phyloP scores from a whole-genome alignment of 164 flowering plant species.

The Hamamelis virginiana region DNA sequence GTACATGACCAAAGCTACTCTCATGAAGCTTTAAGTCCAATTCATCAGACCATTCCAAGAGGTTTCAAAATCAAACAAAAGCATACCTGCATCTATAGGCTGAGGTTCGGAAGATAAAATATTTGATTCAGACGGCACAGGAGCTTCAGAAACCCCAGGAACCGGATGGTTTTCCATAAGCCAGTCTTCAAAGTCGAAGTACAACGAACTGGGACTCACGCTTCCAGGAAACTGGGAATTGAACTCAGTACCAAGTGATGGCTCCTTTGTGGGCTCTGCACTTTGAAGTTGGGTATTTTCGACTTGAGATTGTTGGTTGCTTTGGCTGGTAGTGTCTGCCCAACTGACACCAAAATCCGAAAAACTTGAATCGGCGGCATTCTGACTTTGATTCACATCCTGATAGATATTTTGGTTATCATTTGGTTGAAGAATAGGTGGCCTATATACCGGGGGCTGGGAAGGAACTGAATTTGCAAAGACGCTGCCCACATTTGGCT shows the following conservation, averaged over 20 bases:
- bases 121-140: constrained; percentile 18
- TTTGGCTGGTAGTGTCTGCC: constrained; percentile 7
- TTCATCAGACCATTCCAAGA: constrained; percentile 30
- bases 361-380: constrained; percentile 4
- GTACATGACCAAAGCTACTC: not conserved
- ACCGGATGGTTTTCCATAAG: constrained; percentile 28
- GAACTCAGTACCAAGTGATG: constrained; percentile 16
- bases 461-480: constrained; percentile 5
- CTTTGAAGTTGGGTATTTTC: constrained; percentile 19
- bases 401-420: constrained; percentile 21
- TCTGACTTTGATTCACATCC: constrained; percentile 9
- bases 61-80: constrained; percentile 41
- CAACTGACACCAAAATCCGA: constrained; percentile 15
- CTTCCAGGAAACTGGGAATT: constrained; percentile 12
- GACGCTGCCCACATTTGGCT: constrained; percentile 1
- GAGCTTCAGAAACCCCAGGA: constrained; percentile 18
- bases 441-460: constrained; percentile 18
- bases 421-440: constrained; percentile 15
- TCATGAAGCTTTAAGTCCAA: not conserved
- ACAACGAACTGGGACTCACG: constrained; percentile 12
- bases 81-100: constrained; percentile 27
- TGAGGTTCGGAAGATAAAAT: constrained; percentile 21
- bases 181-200: constrained; percentile 34
- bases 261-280: constrained; percentile 16
- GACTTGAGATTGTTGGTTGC: constrained; percentile 11